A percentile compares a stretch with the other conserved stretches of the same genome.
Conservation (phyloP, 176 grass and related monocot genomes). For the Eremochloa ophiuroides region DNA sequence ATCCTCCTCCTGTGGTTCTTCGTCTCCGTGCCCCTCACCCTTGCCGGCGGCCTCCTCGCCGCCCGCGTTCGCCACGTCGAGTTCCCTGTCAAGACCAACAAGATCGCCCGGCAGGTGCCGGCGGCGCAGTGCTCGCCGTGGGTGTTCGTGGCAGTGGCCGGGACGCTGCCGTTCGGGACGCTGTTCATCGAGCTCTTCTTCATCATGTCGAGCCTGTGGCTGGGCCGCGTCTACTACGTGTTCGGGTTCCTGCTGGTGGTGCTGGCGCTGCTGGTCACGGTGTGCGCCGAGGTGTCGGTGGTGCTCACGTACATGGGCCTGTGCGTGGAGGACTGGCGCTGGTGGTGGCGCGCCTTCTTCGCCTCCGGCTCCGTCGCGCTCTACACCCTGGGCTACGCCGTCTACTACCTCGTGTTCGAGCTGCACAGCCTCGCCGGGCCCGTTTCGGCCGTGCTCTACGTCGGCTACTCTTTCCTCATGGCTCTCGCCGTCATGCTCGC, state of each 20-base stretch:
- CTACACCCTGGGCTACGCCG: constrained; percentile 53
- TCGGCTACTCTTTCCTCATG: constrained; percentile 75
- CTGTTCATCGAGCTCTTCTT: constrained; percentile 85
- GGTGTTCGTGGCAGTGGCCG: constrained; percentile 43
- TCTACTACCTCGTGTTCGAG: constrained; percentile 72
- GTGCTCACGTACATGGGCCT: constrained; percentile 65
- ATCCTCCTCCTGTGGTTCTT: constrained; percentile 54
- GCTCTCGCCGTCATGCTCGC: constrained; percentile 71
- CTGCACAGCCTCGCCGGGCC: constrained; percentile 70
- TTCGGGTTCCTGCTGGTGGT: constrained; percentile 72
- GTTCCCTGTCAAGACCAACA: constrained; percentile 47
- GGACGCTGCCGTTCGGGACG: constrained; percentile 61
- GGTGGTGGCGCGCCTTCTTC: constrained; percentile 85
- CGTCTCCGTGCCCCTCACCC: constrained; percentile 64
- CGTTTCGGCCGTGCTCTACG: constrained; percentile 54
- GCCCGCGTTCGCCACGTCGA: constrained; percentile 42
- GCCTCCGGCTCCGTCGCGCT: constrained; percentile 59
- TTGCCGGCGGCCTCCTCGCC: constrained; percentile 42
- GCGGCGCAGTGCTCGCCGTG: constrained; percentile 45
- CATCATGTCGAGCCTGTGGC: constrained; percentile 76
- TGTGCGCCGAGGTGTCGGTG: constrained; percentile 64
- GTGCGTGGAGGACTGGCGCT: constrained; percentile 61
- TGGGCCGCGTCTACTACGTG: constrained; percentile 65
- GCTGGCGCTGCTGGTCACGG: constrained; percentile 46
- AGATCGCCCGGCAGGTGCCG: constrained; percentile 44